Evolutionary conservation across 371 early-diverging fungal species (phyloP), one percentile per base, ranked within the genome.

Genomic region (Phascolomyces articulosus): DNA sequence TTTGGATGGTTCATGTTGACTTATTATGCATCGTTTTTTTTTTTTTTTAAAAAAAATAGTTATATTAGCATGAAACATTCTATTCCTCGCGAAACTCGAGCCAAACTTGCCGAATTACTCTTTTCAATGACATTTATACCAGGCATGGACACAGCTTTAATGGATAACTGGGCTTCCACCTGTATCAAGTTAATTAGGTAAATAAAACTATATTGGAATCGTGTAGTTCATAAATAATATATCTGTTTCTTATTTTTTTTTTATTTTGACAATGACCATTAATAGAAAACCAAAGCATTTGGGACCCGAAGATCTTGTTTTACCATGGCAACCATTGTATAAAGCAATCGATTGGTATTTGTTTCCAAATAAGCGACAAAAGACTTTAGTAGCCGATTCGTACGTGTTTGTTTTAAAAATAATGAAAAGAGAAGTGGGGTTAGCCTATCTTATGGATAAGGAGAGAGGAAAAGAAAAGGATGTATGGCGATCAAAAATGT

Each of bases 291-390:
- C 81, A 65, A 75, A 85, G 21, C 69, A 66, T 38, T 62, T 90
- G n/a, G 82, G 78, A 2, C 62, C 78, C 13, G 82, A 87, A 21
- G 87, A 87, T 64, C 65, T 91, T 18, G 67, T 79, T 26, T 70
- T 94, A 26, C 85, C 86, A 21, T 95, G 95, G 95, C 70, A 86
- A 28, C 91, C 91, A n/a, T 65, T 93, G 27, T 93, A 87, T 73
- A 80, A 90, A 11, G 59, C 85, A 53, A 78, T 91, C 48, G 70
- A 83, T 18, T 62, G 68, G 40, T 72, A 78, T 20, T 68, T 87
- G 40, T 88, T 88, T 71, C 89, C 89, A 58, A 88, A 88, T 66
- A 69, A 73, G 40, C 80, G 91, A 71, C 87, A 92, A 58, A 80
- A 80, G 66, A 82, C 83, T 21, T 70, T 86, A 20, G 63, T 86